Conservation (phyloP, 1,284 basidiomycete species). For the Rhodotorula sp. region DNA sequence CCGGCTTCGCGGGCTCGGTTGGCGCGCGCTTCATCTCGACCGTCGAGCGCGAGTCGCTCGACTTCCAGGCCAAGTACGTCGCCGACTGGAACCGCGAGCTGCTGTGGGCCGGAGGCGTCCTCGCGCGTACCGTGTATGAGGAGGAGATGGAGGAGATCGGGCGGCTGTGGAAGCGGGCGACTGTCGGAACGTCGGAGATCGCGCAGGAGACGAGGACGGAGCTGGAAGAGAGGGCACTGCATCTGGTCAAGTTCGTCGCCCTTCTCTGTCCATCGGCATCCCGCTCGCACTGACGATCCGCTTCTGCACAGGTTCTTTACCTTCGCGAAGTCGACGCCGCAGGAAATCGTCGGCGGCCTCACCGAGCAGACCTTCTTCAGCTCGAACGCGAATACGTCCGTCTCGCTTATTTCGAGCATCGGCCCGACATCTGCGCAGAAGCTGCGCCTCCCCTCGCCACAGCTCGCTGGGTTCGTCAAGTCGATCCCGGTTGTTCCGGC, state of each 20-base stretch:
- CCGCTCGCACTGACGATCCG: background rate
- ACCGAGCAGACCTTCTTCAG: constrained; percentile 82
- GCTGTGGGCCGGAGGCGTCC: constrained; percentile 71
- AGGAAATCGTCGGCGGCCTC: constrained; percentile 73
- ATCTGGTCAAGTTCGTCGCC: constrained; percentile 63
- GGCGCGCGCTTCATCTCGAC: constrained; percentile 93
- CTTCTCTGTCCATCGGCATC: constrained; percentile 30
- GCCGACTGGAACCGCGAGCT: constrained; percentile 79
- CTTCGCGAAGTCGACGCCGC: constrained; percentile 83
- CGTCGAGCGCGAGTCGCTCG: constrained; percentile 79
- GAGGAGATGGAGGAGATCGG: constrained; percentile 64
- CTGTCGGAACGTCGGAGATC: constrained; percentile 39
- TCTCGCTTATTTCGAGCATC: constrained; percentile 76
- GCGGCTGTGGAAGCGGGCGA: constrained; percentile 50
- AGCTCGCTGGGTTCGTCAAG: constrained; percentile 76
- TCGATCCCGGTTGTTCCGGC: constrained; percentile 74
- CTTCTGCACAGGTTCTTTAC: constrained; percentile 67
- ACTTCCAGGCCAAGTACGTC: constrained; percentile 50
- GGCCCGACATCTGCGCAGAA: constrained; percentile 72
- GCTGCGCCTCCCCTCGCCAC: constrained; percentile 75
- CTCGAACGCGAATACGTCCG: constrained; percentile 56
- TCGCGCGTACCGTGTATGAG: constrained; percentile 83
- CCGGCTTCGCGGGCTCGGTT: constrained; percentile 88
- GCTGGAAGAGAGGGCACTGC: constrained; percentile 69
- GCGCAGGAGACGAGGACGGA: constrained; percentile 55